Evolutionary conservation across 2,329 filamentous ascomycete genomes (phyloP).

Genomic region (Aureobasidium mangrovei): DNA sequence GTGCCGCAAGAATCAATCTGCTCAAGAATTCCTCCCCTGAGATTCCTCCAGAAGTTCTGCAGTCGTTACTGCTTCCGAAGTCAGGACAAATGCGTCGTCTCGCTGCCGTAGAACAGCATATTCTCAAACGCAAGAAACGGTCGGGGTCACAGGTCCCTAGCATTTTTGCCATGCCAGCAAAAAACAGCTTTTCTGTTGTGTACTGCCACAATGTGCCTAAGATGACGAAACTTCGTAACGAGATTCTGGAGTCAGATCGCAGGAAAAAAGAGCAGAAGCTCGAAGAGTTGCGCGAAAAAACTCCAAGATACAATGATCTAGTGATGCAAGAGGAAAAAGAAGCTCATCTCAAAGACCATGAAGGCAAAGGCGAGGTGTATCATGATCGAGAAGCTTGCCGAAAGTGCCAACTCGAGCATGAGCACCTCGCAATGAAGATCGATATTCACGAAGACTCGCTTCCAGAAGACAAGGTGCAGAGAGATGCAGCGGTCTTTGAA

Average conservation of each 20-base stretch:
- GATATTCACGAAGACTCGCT: conserved; percentile 43
- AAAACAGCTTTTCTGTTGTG: conserved; percentile 33
- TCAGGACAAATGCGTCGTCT: conserved; percentile 44
- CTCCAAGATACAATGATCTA: not conserved
- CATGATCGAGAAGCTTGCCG: conserved; percentile 28
- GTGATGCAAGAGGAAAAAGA: not conserved
- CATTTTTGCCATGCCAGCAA: conserved; percentile 43
- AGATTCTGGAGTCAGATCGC: conserved; percentile 30
- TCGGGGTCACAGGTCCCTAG: conserved; percentile 10
- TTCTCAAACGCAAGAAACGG: conserved; percentile 31
- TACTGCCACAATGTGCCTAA: conserved; percentile 34
- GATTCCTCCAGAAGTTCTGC: conserved; percentile 43
- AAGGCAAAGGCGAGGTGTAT: not conserved
- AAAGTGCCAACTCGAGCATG: conserved; percentile 35
- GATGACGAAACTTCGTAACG: conserved; percentile 20
- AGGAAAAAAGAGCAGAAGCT: conserved; percentile 28
- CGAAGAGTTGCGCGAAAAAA: conserved; percentile 27
- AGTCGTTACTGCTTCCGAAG: conserved; percentile 46
- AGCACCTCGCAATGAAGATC: conserved; percentile 36
- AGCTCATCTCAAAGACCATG: not conserved
- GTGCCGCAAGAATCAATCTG: conserved; percentile 37
- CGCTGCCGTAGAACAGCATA: conserved; percentile 41
- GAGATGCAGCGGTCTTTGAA: conserved; percentile 46
- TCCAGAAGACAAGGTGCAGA: conserved; percentile 29
- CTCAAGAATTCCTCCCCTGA: conserved; percentile 44